phyloP scores from a whole-genome alignment of 2,329 filamentous ascomycete species.

The Cadophora sp. region DNA sequence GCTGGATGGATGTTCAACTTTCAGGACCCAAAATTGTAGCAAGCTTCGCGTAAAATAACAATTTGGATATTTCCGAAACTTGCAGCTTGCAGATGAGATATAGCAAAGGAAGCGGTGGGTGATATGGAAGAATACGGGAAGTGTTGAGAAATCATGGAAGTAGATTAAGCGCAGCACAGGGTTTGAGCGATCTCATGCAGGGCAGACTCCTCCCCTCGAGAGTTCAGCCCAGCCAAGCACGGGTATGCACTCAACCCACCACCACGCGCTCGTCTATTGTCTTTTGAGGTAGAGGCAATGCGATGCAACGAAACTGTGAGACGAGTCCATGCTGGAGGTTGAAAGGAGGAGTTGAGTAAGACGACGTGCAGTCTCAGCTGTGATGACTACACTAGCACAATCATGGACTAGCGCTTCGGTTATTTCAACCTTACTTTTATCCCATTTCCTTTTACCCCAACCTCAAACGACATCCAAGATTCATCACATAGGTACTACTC shows the following conservation, averaged over 20 bases:
- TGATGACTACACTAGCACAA: background rate
- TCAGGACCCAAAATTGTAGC: background rate
- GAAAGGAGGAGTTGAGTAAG: background rate
- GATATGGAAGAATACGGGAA: slow-evolving; percentile 19
- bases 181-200: slow-evolving; percentile 1
- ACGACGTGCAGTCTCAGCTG: background rate
- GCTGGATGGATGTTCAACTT: background rate
- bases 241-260: background rate
- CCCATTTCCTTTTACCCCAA: slow-evolving; percentile 2
- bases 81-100: background rate
- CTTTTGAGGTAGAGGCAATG: no score
- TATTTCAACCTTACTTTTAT: background rate
- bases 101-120: background rate
- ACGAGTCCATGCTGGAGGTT: background rate
- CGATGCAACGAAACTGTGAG: background rate
- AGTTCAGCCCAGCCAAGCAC: slow-evolving; percentile 3
- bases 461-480: background rate
- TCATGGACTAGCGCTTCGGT: background rate
- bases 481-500: background rate
- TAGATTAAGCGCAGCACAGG: background rate
- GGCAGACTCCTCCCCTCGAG: background rate
- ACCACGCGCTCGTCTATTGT: background rate
- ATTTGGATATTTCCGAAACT: slow-evolving; percentile 3
- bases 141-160: background rate
- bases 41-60: background rate